Base-by-base conservation (phyloP, 345 rosid species). In the Gynandropsis gynandra region DNA sequence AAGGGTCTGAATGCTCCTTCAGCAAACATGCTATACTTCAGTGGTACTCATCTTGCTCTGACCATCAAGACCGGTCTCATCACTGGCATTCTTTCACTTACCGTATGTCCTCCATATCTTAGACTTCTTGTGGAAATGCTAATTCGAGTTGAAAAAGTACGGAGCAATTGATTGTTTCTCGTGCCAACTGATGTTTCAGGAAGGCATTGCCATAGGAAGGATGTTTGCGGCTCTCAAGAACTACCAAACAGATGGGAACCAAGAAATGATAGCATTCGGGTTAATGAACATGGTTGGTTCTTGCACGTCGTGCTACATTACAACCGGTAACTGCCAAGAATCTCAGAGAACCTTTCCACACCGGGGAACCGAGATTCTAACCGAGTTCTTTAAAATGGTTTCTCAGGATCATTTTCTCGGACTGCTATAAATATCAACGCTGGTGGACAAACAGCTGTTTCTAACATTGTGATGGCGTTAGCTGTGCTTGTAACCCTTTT, bases 121-220 rank as follows among this genome's bases (percentile, higher is more conserved):
- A 19, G n/a, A 36, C 2, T 53, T 45, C 14, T 17, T 37, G 41
- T 60, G 27, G 29, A 24, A 5, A 2, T 24, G 2, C 29, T 24
- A 5, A 24, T 24, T 24, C 29, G 29, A 24, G n/a, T n/a, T n/a
- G n/a, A n/a, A n/a, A n/a, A n/a, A n/a, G n/a, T n/a, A n/a, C n/a
- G n/a, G n/a, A n/a, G n/a, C n/a, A n/a, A n/a, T n/a, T n/a, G n/a
- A n/a, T n/a, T n/a, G n/a, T n/a, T n/a, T n/a, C n/a, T n/a, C n/a
- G n/a, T n/a, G n/a, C n/a, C n/a, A n/a, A n/a, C n/a, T 24, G 45
- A 15, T 21, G 57, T n/a, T 67, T 4, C 54, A 93, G 99, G 97
- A 93, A 80, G 99, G 97, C 60, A 93, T 93, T 56, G 97, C 96
- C 4, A 95, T 93, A 15, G 99, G 99, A 53, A 88, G 99, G 59